Evolutionary conservation across 495 filamentous ascomycete genomes (phyloP).

Genomic region (Penicillium coffeae): DNA sequence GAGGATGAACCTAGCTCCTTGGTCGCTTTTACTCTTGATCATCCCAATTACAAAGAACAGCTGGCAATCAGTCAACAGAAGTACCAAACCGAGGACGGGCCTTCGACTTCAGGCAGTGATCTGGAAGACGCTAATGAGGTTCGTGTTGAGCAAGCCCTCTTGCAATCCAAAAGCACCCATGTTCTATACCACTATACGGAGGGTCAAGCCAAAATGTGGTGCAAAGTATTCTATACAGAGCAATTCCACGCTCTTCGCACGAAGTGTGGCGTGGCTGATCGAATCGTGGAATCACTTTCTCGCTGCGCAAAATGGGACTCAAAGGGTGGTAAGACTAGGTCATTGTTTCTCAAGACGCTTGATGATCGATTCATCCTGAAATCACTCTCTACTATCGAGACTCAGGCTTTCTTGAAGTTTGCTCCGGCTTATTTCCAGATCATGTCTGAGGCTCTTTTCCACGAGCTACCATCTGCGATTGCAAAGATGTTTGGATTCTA

Average conservation of each 20-base stretch:
- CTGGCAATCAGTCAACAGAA: slow-evolving; percentile 65
- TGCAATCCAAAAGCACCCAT: slow-evolving; percentile 82
- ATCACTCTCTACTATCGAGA: slow-evolving; percentile 84
- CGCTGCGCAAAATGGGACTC: slow-evolving; percentile 97
- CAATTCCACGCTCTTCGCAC: slow-evolving; percentile 93
- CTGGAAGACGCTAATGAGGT: slow-evolving; percentile 48
- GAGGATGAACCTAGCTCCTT: slow-evolving; percentile 97
- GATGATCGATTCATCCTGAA: slow-evolving; percentile 93
- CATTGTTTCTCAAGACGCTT: slow-evolving; percentile 94
- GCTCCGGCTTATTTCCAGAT: slow-evolving; percentile 96
- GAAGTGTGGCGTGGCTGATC: slow-evolving; percentile 88
- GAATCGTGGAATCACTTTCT: slow-evolving; percentile 91
- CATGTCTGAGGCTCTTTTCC: slow-evolving; percentile 93
- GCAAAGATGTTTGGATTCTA: slow-evolving; percentile 99
- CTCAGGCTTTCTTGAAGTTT: slow-evolving; percentile 88
- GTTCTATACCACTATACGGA: slow-evolving; percentile 92
- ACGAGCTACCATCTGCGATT: slow-evolving; percentile 93
- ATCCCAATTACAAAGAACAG: slow-evolving; percentile 78
- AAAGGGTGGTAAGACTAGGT: slow-evolving; percentile 96
- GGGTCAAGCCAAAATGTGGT: slow-evolving; percentile 87
- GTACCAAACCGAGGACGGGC: slow-evolving; percentile 33
- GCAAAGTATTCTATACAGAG: slow-evolving; percentile 97
- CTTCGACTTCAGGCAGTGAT: slow-evolving; percentile 16
- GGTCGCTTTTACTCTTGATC: slow-evolving; percentile 86
- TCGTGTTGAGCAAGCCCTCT: slow-evolving; percentile 66